Evolutionary conservation across 805 yeast genomes (phyloP).

Genomic region (Wickerhamomyces bovis): DNA sequence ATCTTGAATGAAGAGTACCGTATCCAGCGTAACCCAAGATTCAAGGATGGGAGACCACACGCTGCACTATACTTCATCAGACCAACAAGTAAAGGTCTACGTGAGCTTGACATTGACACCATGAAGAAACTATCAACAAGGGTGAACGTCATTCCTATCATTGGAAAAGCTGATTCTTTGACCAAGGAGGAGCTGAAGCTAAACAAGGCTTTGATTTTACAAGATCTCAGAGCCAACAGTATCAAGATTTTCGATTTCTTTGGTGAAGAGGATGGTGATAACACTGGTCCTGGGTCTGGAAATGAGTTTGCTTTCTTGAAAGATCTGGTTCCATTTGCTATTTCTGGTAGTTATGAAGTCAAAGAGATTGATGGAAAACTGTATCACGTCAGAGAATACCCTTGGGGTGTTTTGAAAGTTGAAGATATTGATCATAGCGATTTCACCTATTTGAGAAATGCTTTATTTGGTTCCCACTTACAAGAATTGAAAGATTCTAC

Average conservation of each 20-base stretch:
- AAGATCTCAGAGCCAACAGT: constrained; percentile 49
- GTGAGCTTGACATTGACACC: constrained; percentile 67
- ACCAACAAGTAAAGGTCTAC: constrained; percentile 57
- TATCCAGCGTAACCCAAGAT: constrained; percentile 65
- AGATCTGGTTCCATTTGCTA: constrained; percentile 54
- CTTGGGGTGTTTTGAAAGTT: constrained; percentile 61
- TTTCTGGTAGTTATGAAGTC: constrained; percentile 50
- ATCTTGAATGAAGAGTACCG: constrained; percentile 71
- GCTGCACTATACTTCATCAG: constrained; percentile 73
- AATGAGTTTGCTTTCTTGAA: constrained; percentile 32
- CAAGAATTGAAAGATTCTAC: constrained; percentile 80
- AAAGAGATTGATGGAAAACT: constrained; percentile 25
- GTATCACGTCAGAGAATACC: constrained; percentile 49
- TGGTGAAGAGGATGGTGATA: constrained; percentile 16
- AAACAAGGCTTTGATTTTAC: constrained; percentile 48
- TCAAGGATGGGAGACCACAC: constrained; percentile 70
- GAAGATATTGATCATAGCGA: constrained; percentile 60
- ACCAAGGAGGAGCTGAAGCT: constrained; percentile 55
- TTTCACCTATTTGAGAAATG: constrained; percentile 62
- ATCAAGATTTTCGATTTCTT: constrained; percentile 66
- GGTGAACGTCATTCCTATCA: constrained; percentile 80
- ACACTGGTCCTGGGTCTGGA: constrained; percentile 13
- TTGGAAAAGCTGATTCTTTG: constrained; percentile 74
- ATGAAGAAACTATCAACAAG: constrained; percentile 64
- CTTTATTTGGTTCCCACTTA: constrained; percentile 70